Evolutionary conservation across 306 rosid species (phyloP), one percentile per base, ranked within the genome.

Genomic region (Cucumis cinereus): DNA sequence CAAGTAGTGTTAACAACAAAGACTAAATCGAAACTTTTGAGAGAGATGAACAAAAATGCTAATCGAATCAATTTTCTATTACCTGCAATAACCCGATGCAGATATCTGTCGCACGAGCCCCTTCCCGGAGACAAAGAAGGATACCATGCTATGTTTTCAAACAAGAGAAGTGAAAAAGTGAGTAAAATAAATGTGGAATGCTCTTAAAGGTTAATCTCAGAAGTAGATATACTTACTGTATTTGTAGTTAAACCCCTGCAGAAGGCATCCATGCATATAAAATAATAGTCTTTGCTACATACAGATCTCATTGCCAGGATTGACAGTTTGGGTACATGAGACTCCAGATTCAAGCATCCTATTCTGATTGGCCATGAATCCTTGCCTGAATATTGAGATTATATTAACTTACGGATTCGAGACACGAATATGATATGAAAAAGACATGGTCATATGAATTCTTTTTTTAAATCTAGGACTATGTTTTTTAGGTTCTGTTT

Each of bases 41-140:
- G 1, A 7, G 1, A 7, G 41, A 38, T 38, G 41, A 7, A 38
- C 41, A 38, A 40, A 35, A 63, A 38, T 67, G 73, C 12, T n/a
- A 19, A 20, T 19, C 2, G 11, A 67, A 66, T 13, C 50, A 22
- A 36, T 30, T 43, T 54, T 8, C 4, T 67, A 23, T 75, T 71
- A 93, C 98, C 98, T 93, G 98, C 77, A 93, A 81, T 77, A 93
- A 83, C 77, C 96, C 97, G 81, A 9, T 82, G 77, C 79, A 86
- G 77, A 88, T 59, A 74, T 93, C 85, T 52, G 82, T 33, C 5
- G 91, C 71, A 52, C 73, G 62, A 8, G 89, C 92, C 60, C 96
- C 95, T 82, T 91, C 98, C 1, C 93, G 86, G 24, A 89, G 75
- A 77, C 91, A 93, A 53, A 93, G 87, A 89, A 93, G 90, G 38